A percentile compares a stretch with the other conserved stretches of the same genome.
Conservation (phyloP, 129 eudicot species). For the Centrapalus pauciflorus region DNA sequence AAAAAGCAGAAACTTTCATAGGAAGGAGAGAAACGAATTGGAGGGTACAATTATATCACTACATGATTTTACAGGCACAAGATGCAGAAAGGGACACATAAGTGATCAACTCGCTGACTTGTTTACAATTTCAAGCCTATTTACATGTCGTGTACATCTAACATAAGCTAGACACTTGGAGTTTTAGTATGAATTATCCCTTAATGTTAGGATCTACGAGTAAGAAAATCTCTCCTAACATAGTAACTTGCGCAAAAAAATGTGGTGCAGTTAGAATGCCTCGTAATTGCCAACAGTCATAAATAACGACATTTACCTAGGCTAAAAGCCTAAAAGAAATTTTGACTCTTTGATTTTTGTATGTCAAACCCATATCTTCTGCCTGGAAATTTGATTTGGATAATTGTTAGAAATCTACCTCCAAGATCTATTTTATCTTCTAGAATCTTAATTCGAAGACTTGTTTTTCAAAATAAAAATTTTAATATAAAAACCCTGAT, state of each 20-base stretch:
- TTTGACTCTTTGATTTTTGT: neutral
- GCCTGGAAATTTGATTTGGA: too few species aligned
- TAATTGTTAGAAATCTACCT: too few species aligned
- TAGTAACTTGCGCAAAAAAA: neutral
- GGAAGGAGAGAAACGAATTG: neutral
- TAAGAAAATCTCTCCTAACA: neutral
- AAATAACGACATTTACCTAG: neutral
- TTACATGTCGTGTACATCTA: neutral
- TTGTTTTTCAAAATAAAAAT: too few species aligned
- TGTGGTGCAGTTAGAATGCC: neutral
- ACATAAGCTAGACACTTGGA: neutral
- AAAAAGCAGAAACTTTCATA: neutral
- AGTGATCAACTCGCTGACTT: constrained; percentile 1
- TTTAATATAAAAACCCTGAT: neutral
- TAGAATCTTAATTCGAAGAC: too few species aligned
- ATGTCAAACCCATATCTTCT: neutral
- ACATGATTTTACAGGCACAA: neutral
- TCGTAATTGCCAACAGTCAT: neutral
- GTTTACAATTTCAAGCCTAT: neutral
- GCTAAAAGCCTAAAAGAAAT: too few species aligned
- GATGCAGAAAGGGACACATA: neutral
- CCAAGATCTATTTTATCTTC: too few species aligned
- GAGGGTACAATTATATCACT: neutral
- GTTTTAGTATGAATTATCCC: neutral
- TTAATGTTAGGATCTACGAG: too few species aligned